Percentiles rank a stretch among this genome's conserved stretches.
These are phyloP conservation scores for Gaillardinia entomophila DNA, from an alignment of 805 yeast genomes.

Conservation along the genomic window DNA sequence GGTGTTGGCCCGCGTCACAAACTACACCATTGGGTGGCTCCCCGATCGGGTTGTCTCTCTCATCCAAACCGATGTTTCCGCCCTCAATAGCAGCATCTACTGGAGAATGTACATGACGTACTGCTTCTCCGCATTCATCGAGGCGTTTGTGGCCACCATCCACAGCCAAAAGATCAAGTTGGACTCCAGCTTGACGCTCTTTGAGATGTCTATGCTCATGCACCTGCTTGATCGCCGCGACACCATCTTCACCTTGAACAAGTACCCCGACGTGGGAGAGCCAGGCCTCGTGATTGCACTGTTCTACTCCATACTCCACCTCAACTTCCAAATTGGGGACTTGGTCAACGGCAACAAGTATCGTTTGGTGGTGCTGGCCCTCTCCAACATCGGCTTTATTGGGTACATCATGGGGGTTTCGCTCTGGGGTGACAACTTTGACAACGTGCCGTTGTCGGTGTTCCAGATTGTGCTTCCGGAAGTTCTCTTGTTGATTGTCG, in stretches of 20 bases:
- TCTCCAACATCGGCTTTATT: too few relatives aligned
- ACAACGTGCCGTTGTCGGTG: slow-evolving; percentile 56
- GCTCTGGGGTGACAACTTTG: too few relatives aligned
- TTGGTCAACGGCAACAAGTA: slow-evolving; percentile 45
- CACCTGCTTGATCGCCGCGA: slow-evolving; percentile 75
- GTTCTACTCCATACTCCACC: slow-evolving; percentile 54
- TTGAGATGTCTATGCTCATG: slow-evolving; percentile 66
- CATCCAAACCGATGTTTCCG: too few relatives aligned
- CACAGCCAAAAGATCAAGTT: background rate
- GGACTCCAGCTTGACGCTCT: slow-evolving; percentile 25
- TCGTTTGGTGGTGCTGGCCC: slow-evolving; percentile 55
- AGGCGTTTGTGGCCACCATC: background rate
- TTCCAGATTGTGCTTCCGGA: slow-evolving; percentile 65
- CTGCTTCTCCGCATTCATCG: slow-evolving; percentile 1
- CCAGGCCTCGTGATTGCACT: too few relatives aligned
- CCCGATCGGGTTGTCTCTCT: too few relatives aligned
- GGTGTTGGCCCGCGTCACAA: too few relatives aligned
- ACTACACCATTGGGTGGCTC: too few relatives aligned
- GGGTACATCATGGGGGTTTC: too few relatives aligned
- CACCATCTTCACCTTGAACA: too few relatives aligned
- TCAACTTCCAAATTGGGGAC: slow-evolving; percentile 60
- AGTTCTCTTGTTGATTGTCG: slow-evolving; percentile 45
- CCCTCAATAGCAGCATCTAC: slow-evolving; percentile 4
- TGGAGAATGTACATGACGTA: slow-evolving; percentile 1
- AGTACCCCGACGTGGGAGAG: too few relatives aligned